Base-by-base conservation (phyloP, 208 protist genomes). In the Porcisia hertigi region DNA sequence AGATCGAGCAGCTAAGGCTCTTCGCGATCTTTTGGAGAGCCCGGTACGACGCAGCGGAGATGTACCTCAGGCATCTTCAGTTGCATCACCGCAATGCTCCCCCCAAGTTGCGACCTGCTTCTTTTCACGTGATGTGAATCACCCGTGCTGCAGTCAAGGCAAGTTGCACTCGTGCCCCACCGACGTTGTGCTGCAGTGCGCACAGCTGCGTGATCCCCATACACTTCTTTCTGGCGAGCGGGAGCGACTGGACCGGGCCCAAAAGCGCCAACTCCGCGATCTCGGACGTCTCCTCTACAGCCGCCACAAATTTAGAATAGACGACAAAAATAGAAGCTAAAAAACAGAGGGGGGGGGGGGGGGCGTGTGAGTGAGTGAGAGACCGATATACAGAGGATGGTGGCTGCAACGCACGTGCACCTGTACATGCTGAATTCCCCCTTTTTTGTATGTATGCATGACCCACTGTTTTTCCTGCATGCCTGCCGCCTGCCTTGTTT, bases 181-280 rank as follows among this genome's bases (percentile, higher is more conserved):
- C n/a, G 88, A 90, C 49, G 41, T 92, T 16, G 49, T 92, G 65
- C 55, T 92, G 7, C 82, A 84, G 73, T 92, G 88, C 73, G 88
- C 86, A 11, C 23, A 76, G 53, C 75, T 84, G 53, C 84, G 88
- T 23, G 76, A 70, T 53, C 72, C 71, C 5, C 66, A 71, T 52
- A 84, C 80, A 41, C 60, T 84, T 5, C 64, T 83, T 54, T 52
- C 81, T 14, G 58, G 67, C 25, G 79, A 81, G 59, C 74, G 88
- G 18, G 75, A 62, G 20, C 70, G 52, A 34, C 70, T 89, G 54
- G 71, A 81, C 53, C 66, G 57, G 20, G 77, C 88, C 9, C 84
- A 83, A 34, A 73, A 76, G 69, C 83, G 82, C 6, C 88, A 83
- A 47, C 84, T 92, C 69, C 81, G 80, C 30, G 71, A 77, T 58